Conservation (phyloP, 108 stramenopile genomes). For the Chaetoceros muelleri region DNA sequence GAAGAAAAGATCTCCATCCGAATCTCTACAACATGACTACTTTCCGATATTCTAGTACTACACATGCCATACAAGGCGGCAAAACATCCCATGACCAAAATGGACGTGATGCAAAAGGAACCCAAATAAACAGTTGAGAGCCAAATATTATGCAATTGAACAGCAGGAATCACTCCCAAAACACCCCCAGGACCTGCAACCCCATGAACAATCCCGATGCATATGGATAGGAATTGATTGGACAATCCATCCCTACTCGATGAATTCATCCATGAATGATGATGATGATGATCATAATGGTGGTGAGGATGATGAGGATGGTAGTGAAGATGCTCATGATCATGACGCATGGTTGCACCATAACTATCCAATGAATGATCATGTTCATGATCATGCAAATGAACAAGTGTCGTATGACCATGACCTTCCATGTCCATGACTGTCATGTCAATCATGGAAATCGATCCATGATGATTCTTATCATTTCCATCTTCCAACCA, state of each 20-base stretch:
- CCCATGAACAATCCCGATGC: constrained; percentile 53
- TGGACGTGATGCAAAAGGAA: constrained; percentile 44
- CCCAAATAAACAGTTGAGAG: constrained; percentile 38
- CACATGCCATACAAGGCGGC: constrained; percentile 37
- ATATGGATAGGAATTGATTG: constrained; percentile 21
- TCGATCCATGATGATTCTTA: not conserved
- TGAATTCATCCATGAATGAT: not conserved
- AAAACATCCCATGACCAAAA: constrained; percentile 58
- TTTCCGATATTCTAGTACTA: constrained; percentile 14
- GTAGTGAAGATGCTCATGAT: not conserved
- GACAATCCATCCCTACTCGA: constrained; percentile 1
- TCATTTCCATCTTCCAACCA: not conserved
- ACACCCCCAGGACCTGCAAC: constrained; percentile 70
- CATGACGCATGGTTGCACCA: not conserved
- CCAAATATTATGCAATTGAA: constrained; percentile 41
- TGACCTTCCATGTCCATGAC: not conserved
- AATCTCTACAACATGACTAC: constrained; percentile 22
- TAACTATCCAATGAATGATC: too few relatives aligned
- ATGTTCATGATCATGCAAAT: too few relatives aligned
- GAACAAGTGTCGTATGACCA: too few relatives aligned
- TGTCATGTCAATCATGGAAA: constrained; percentile 2
- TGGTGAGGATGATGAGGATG: not conserved
- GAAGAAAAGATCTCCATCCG: constrained; percentile 44
- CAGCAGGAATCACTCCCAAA: constrained; percentile 65
- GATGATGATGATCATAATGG: not conserved